phyloP scores from a whole-genome alignment of 2,329 filamentous ascomycete genomes.

The Arthrobotrys entomopaga region DNA sequence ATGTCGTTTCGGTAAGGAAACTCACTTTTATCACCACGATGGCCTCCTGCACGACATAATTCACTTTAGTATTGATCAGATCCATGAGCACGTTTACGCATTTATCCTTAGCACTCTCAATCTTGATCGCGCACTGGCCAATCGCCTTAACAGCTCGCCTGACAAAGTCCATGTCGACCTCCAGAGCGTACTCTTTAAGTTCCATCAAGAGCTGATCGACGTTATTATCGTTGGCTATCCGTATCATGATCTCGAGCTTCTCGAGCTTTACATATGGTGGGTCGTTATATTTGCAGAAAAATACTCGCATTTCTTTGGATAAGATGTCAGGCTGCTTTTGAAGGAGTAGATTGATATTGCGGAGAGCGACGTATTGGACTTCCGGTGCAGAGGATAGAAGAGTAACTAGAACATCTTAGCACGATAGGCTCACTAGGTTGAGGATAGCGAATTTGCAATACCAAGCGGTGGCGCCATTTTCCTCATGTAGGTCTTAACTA shows the following conservation, averaged over 20 bases:
- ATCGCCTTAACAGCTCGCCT: slow-evolving; percentile 94
- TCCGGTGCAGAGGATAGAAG: slow-evolving; percentile 94
- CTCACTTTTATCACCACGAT: slow-evolving; percentile 91
- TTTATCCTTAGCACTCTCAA: slow-evolving; percentile 91
- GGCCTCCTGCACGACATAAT: slow-evolving; percentile 98
- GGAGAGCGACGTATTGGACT: slow-evolving; percentile 94
- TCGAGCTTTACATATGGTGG: slow-evolving; percentile 97
- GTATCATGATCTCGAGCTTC: slow-evolving; percentile 98
- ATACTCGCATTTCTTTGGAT: slow-evolving; percentile 95
- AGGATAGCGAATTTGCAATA: slow-evolving; percentile 62
- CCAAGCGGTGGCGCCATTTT: slow-evolving; percentile 98
- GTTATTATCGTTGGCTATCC: slow-evolving; percentile 97
- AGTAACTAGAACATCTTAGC: slow-evolving; percentile 73
- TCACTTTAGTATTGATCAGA: slow-evolving; percentile 95
- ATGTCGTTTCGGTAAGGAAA: background rate
- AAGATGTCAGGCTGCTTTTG: slow-evolving; percentile 97
- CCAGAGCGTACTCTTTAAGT: slow-evolving; percentile 94
- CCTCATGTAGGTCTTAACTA: slow-evolving; percentile 86
- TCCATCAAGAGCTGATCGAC: slow-evolving; percentile 94
- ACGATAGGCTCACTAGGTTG: background rate
- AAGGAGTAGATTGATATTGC: slow-evolving; percentile 94
- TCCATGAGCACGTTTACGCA: slow-evolving; percentile 94
- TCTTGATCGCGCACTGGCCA: slow-evolving; percentile 98
- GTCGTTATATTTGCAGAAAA: slow-evolving; percentile 99
- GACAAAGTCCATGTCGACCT: slow-evolving; percentile 99